A percentile compares a stretch with the other conserved stretches of the same genome.
Conservation (phyloP, 805 yeast species). For the Scheffersomyces ergatensis region DNA sequence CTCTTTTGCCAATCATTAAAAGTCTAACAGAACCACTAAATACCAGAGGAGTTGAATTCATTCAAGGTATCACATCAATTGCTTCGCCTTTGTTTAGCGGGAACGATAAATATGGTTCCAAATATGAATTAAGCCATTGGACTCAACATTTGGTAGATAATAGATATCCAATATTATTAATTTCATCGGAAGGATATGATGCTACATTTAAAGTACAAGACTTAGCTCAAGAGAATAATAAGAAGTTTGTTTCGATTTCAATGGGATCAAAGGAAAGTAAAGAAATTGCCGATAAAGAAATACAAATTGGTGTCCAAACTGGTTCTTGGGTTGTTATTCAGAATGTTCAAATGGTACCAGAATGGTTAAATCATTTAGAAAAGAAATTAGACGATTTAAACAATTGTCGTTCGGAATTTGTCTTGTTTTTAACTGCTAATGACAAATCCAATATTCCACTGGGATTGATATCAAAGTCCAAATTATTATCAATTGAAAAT, state of each 20-base stretch:
- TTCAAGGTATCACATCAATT: conserved; percentile 14
- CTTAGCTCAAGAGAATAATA: conserved; percentile 31
- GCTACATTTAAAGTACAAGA: conserved; percentile 54
- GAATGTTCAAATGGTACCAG: conserved; percentile 70
- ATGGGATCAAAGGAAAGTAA: conserved; percentile 75
- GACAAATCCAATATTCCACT: conserved; percentile 49
- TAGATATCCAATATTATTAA: conserved; percentile 39
- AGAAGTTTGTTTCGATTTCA: conserved; percentile 46
- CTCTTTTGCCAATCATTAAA: background rate
- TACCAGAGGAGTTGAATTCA: conserved; percentile 7
- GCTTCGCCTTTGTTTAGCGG: conserved; percentile 25
- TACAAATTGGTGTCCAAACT: conserved; percentile 40
- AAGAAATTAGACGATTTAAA: conserved; percentile 36
- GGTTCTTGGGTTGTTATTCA: conserved; percentile 78
- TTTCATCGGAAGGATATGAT: conserved; percentile 64
- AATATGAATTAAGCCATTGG: conserved; percentile 27
- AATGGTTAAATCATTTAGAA: conserved; percentile 59
- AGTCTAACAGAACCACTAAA: background rate
- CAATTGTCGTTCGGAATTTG: conserved; percentile 34
- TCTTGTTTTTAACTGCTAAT: conserved; percentile 65
- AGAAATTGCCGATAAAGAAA: conserved; percentile 53
- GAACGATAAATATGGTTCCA: conserved; percentile 24
- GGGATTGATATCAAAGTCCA: conserved; percentile 52
- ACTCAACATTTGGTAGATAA: conserved; percentile 13
- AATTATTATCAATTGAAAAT: conserved; percentile 60